Evolutionary conservation across 352 stramenopile species (phyloP), one percentile per base, ranked within the genome.

Genomic region (Phytophthora idaei): DNA sequence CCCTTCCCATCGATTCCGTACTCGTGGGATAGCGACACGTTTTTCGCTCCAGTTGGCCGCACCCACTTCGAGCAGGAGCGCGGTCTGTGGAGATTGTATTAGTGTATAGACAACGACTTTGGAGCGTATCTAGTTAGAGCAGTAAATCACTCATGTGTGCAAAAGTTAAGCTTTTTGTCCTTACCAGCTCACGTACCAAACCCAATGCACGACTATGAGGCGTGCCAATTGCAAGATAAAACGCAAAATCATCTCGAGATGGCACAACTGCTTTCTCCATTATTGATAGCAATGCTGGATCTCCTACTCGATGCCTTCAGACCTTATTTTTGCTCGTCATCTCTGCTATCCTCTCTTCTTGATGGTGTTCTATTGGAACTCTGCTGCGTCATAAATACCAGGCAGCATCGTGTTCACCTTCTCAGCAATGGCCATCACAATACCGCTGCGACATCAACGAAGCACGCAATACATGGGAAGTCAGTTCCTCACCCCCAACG

Each of bases 381-480:
- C 85, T 63, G 82, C 83, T 36, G 93, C 80, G 81, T 99, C 95
- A 85, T 99, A 99, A 80, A 98, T 97, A 80, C 95, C 95, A 71
- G 93, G 93, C 56, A 99, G 89, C 81, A 98, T 97, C 44, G 93
- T 98, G 85, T 98, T 98, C 49, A 98, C 88, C 80, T 99, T 99
- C 77, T 98, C 95, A 7, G 96, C 96, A 73, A 99, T 97, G 11
- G 94, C 93, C 80, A 97, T 97, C 25, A 99, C 97, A 77, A 99
- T 98, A 14, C 94, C 96, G 59, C 93, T 98, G 63, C 10, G 69
- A 21, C 17, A 54, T 9, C 15, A 69, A 47, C 48, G 49, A 47
- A 31, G 53, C 41, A 62, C 51, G 27, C 32, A 69, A 57, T 2
- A 46, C 59, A 25, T 7, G 14, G 41, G 17, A 8, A 12, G 42